Conservation (phyloP, 2,329 filamentous ascomycete genomes). For the Blumeriella jaapii region DNA sequence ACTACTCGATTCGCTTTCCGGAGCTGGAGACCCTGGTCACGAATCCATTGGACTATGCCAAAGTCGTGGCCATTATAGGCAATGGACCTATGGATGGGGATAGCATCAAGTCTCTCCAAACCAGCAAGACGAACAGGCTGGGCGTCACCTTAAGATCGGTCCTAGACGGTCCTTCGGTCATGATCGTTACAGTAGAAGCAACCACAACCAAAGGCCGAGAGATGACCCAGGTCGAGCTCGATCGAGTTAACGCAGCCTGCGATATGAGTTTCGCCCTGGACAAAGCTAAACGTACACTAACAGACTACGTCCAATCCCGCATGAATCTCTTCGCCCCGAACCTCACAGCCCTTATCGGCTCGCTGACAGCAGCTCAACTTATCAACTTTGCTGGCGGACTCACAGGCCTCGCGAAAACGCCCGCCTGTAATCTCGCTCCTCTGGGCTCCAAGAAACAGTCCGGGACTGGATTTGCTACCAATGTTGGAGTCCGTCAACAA, state of each 20-base stretch:
- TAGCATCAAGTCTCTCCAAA: conserved; percentile 69
- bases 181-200: conserved; percentile 93
- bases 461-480: conserved; percentile 75
- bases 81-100: conserved; percentile 78
- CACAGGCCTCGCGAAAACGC: conserved; percentile 79
- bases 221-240: conserved; percentile 63
- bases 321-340: conserved; percentile 97
- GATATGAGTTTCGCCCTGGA: conserved; percentile 83
- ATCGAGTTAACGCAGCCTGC: conserved; percentile 65
- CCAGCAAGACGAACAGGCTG: conserved; percentile 67
- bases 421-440: conserved; percentile 82
- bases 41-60: conserved; percentile 89
- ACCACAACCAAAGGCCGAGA: conserved; percentile 77
- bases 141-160: conserved; percentile 66
- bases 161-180: conserved; percentile 78
- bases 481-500: conserved; percentile 81
- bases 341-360: conserved; percentile 79
- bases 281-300: conserved; percentile 73
- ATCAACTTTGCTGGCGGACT: conserved; percentile 88
- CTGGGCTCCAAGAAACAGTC: conserved; percentile 83
- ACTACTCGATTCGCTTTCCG: conserved; percentile 88
- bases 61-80: conserved; percentile 83
- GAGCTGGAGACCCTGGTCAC: conserved; percentile 84
- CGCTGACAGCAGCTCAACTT: conserved; percentile 88
- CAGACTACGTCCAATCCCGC: conserved; percentile 89